These are phyloP conservation scores for Aphanoascus verrucosus DNA, from an alignment of 2,329 filamentous ascomycete species.

Conservation along the genomic window DNA sequence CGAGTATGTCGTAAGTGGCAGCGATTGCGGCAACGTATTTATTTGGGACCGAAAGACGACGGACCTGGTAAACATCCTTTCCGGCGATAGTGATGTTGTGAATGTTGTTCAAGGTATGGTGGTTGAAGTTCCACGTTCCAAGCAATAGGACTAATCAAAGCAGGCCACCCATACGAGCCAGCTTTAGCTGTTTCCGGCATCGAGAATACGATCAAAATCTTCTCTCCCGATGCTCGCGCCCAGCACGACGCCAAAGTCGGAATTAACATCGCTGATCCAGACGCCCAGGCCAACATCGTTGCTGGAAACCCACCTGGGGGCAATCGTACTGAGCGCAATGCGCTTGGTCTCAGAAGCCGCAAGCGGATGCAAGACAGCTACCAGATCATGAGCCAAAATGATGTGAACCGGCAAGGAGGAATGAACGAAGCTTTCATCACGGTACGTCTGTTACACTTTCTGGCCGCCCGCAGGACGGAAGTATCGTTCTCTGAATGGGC, in stretches of 20 bases:
- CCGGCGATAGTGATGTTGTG: slow-evolving; percentile 58
- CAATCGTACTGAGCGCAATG: slow-evolving; percentile 18
- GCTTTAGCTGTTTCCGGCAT: slow-evolving; percentile 57
- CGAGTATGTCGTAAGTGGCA: slow-evolving; percentile 58
- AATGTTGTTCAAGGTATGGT: slow-evolving; percentile 53
- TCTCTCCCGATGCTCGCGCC: slow-evolving; percentile 49
- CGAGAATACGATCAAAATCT: slow-evolving; percentile 59
- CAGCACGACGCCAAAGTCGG: slow-evolving; percentile 48
- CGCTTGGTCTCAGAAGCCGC: slow-evolving; percentile 44
- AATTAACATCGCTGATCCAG: slow-evolving; percentile 45
- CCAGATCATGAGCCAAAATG: slow-evolving; percentile 52
- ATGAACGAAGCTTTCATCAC: slow-evolving; percentile 49
- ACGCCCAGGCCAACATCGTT: slow-evolving; percentile 30
- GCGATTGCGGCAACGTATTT: slow-evolving; percentile 56
- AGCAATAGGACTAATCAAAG: neutral
- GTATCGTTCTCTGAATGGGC: slow-evolving; percentile 21
- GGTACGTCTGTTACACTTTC: slow-evolving; percentile 30
- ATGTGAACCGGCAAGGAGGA: slow-evolving; percentile 48
- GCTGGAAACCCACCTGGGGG: slow-evolving; percentile 21
- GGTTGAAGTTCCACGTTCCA: slow-evolving; percentile 6
- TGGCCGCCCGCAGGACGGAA: slow-evolving; percentile 15
- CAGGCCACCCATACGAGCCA: slow-evolving; percentile 56
- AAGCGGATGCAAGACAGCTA: slow-evolving; percentile 51
- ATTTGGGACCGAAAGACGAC: slow-evolving; percentile 57
- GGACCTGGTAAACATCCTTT: slow-evolving; percentile 52